phyloP scores from a whole-genome alignment of 1,139 yeast species.

The Lodderomyces elongisporus region DNA sequence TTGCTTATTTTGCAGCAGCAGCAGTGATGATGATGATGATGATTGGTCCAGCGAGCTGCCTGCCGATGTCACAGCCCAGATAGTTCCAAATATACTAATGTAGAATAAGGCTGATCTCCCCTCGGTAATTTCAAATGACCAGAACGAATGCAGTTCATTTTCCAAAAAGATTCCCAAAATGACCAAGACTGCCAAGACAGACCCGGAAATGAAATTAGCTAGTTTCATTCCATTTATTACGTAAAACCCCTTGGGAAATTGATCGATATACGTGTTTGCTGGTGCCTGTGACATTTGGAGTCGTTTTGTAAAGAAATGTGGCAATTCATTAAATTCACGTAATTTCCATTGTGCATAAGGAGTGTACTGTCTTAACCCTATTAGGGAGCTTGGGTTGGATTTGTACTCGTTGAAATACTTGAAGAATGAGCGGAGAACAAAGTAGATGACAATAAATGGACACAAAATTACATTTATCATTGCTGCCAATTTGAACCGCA shows the following conservation, averaged over 20 bases:
- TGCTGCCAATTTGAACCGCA: slow-evolving; percentile 85
- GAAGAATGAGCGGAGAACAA: slow-evolving; percentile 77
- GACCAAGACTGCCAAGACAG: slow-evolving; percentile 84
- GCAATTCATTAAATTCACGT: slow-evolving; percentile 88
- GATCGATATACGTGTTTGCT: slow-evolving; percentile 80
- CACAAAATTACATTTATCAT: slow-evolving; percentile 74
- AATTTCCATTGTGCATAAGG: slow-evolving; percentile 95
- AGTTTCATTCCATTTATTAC: slow-evolving; percentile 51
- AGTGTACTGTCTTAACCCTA: slow-evolving; percentile 79
- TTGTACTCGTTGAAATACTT: slow-evolving; percentile 90
- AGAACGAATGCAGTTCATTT: slow-evolving; percentile 72
- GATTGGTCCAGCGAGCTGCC: slow-evolving; percentile 7
- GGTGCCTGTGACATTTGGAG: slow-evolving; percentile 71
- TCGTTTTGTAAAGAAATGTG: slow-evolving; percentile 79
- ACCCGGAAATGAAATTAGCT: slow-evolving; percentile 76
- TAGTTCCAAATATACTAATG: slow-evolving; percentile 78
- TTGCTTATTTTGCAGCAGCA: slow-evolving; percentile 13
- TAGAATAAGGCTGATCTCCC: slow-evolving; percentile 82
- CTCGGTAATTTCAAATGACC: slow-evolving; percentile 81
- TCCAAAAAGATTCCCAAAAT: slow-evolving; percentile 74
- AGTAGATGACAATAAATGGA: slow-evolving; percentile 81
- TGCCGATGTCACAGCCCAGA: slow-evolving; percentile 62
- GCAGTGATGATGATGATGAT: neutral
- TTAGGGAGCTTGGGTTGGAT: slow-evolving; percentile 78
- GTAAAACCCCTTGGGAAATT: slow-evolving; percentile 79